These are phyloP conservation scores for Tolypocladium cylindrosporum DNA, from an alignment of 2,329 filamentous ascomycete species.

Conservation along the genomic window DNA sequence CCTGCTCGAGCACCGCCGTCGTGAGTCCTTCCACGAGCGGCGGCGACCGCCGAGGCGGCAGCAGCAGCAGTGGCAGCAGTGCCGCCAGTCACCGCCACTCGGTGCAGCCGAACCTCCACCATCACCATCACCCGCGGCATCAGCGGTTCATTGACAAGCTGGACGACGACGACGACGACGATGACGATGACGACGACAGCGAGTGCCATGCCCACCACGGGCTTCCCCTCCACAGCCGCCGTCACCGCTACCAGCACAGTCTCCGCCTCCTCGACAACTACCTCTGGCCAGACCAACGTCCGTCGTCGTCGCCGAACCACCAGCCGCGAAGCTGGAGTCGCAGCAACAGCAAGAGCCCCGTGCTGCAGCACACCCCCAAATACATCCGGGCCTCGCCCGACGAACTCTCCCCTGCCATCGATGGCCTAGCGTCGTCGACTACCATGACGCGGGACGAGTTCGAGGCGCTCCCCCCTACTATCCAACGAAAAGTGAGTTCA, in stretches of 20 bases:
- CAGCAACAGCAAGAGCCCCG: conserved; percentile 10
- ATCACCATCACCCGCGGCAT: neutral
- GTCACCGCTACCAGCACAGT: conserved; percentile 2
- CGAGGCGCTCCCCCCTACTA: conserved; percentile 41
- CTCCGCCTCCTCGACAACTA: neutral
- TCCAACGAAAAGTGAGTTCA: conserved; percentile 46
- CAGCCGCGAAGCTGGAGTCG: conserved; percentile 10
- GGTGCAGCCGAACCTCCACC: neutral
- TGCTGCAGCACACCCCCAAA: conserved; percentile 8
- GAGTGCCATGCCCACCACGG: conserved; percentile 1
- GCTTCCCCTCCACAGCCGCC: neutral
- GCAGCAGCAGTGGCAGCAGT: too few relatives aligned
- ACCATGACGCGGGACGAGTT: conserved; percentile 31
- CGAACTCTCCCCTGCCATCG: conserved; percentile 6
- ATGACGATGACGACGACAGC: neutral
- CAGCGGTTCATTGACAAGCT: neutral
- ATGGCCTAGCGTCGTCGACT: conserved; percentile 15
- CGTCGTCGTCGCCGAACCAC: conserved; percentile 3
- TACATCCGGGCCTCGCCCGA: conserved; percentile 15
- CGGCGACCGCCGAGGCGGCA: neutral
- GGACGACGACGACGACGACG: neutral
- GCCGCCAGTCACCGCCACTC: neutral
- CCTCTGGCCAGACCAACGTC: neutral
- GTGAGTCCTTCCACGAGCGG: neutral
- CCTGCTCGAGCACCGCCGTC: neutral